Percentiles rank a stretch among this genome's conserved stretches.
phyloP scores from a whole-genome alignment of 2,329 filamentous ascomycete species.

The Trichoderma polysporum region DNA sequence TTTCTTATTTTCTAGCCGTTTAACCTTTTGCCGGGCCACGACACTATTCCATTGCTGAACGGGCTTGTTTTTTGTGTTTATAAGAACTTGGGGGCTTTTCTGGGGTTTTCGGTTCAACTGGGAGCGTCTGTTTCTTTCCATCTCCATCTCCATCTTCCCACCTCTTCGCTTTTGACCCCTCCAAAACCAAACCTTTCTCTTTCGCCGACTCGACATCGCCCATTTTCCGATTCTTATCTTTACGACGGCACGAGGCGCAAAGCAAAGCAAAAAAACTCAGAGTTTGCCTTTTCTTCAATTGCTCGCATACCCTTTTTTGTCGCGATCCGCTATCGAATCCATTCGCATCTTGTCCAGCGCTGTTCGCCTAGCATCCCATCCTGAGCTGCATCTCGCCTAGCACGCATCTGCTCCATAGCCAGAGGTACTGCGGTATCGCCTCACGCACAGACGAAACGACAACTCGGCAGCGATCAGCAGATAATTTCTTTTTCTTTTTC shows the following conservation, averaged over 20 bases:
- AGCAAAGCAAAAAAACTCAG: background rate
- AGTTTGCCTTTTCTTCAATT: background rate
- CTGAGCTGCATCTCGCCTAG: background rate
- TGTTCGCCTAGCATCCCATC: constrained; percentile 1
- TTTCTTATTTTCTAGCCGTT: background rate
- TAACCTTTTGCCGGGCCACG: constrained; percentile 2
- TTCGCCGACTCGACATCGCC: background rate
- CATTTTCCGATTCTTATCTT: background rate
- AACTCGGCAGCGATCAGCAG: constrained; percentile 9
- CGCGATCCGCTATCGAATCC: constrained; percentile 8
- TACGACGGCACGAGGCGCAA: background rate
- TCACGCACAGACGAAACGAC: background rate
- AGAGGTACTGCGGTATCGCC: background rate
- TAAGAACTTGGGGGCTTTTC: background rate
- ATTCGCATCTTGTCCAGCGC: background rate
- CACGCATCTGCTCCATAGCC: background rate
- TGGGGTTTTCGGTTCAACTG: background rate
- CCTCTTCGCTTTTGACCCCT: too few species aligned
- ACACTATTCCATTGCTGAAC: background rate
- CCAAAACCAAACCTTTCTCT: too few species aligned
- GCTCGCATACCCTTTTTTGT: background rate
- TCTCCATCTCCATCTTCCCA: background rate
- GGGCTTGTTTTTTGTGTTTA: too few species aligned
- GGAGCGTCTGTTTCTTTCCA: background rate
- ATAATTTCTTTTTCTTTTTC: background rate